Base-by-base conservation (phyloP, 306 rosid genomes). In the Lablab purpureus region DNA sequence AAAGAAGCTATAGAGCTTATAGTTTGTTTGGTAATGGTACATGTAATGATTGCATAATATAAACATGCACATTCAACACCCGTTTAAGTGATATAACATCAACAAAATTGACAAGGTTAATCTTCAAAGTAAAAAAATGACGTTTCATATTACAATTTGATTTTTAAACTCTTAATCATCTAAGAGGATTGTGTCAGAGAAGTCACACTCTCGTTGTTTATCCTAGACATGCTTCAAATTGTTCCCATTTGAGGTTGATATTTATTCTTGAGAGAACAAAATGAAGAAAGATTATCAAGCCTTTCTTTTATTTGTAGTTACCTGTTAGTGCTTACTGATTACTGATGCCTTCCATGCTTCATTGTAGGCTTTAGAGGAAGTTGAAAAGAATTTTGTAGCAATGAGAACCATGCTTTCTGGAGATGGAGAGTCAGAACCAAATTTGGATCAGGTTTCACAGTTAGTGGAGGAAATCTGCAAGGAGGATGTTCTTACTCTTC, bases 361-460 rank as follows among this genome's bases (percentile, higher is more conserved):
- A 50, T 82, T 27, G 50, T 77, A 95, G 99, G 98, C 97, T 69
- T 68, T 91, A 78, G 99, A 95, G 79, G 99, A 95, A 69, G 98
- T 95, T 66, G 99, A 93, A 76, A 95, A 93, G 90, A 91, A 93
- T 86, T 91, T 95, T 62, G 86, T 68, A 15, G 83, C 86, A 50
- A 86, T 95, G 99, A 91, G 88, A 87, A 81, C 91, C 75, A 83
- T 95, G 99, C 84, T 93, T 46, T 85, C 87, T 27, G 98, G 99
- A 62, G 99, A 95, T 28, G 98, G 90, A 17, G 99, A 93, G 86
- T 83, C 91, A 21, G 99, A 95, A 68, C 92, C 97, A 22, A 91
- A 86, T 75, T 30, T 68, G 78, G 98, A 95, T 49, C 99, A 95
- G 79, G 89, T 87, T 84, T 84, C 83, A 4, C 99, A 87, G 87